A percentile compares a stretch with the other conserved stretches of the same genome.
These are phyloP conservation scores for Triticum urartu DNA, from an alignment of 176 grass and related monocot genomes.

Conservation along the genomic window DNA sequence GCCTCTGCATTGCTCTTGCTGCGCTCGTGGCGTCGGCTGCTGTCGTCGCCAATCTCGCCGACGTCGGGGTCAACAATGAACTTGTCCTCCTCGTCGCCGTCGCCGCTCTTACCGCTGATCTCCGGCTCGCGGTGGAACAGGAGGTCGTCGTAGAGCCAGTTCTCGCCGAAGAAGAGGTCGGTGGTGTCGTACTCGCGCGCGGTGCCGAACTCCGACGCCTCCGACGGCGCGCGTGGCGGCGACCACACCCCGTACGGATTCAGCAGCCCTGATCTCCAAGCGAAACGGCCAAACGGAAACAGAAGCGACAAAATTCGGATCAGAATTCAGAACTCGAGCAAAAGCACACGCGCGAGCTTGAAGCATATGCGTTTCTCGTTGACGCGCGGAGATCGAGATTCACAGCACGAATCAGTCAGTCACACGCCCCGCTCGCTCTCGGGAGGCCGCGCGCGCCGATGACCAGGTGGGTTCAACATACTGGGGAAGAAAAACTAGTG, in stretches of 20 bases:
- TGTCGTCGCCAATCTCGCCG: not conserved
- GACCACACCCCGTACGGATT: conserved; percentile 84
- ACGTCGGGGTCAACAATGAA: conserved; percentile 49
- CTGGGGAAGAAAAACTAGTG: not conserved
- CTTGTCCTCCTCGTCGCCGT: conserved; percentile 65
- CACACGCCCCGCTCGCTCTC: not conserved
- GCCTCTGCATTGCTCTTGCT: not conserved
- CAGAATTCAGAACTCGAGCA: conserved; percentile 17
- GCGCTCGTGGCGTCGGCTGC: not conserved
- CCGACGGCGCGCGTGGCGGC: conserved; percentile 51
- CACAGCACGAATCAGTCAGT: not conserved
- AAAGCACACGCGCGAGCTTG: not conserved
- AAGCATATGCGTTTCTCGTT: not conserved
- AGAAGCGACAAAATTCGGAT: conserved; percentile 19
- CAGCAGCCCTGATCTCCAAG: conserved; percentile 45
- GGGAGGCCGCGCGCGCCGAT: not conserved
- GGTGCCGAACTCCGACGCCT: conserved; percentile 69
- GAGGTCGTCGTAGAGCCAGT: conserved; percentile 53
- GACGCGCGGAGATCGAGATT: conserved; percentile 34
- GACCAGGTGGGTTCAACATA: not conserved
- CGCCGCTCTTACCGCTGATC: conserved; percentile 10
- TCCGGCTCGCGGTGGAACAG: conserved; percentile 19
- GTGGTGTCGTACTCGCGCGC: conserved; percentile 69
- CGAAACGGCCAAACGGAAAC: not conserved
- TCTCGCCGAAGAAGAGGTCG: conserved; percentile 58